Base-by-base conservation (phyloP, 2,329 filamentous ascomycete species). In the Talaromyces sp. region DNA sequence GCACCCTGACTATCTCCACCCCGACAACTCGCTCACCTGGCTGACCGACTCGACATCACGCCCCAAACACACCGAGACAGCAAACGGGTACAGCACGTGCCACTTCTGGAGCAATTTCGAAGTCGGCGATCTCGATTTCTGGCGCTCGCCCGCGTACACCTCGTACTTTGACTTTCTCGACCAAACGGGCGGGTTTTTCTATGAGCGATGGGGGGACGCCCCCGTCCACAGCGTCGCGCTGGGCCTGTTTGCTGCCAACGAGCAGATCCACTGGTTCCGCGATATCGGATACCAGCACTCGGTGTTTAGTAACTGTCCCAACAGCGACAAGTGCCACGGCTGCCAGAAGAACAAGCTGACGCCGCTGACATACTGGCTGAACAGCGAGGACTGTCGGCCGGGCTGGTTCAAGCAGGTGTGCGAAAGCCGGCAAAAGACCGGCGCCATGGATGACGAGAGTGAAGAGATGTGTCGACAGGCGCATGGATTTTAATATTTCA, bases 71-170 rank as follows among this genome's bases (percentile, higher is more conserved):
- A 91, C 91, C 71, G 74, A 82, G 59, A 85, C 88, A 64, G 93
- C 93, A 6, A 89, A 96, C 70, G 95, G 95, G 33, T 99, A 96
- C 81, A 96, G 91, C 42, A 98, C 95, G 3, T 99, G 95, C 75
- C 95, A 99, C 77, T 99, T 99, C 82, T 99, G 95, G 95, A 95
- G 88, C 71, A 99, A 99, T 77, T 99, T 99, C 69, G 95, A 99
- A 77, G 93, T 99, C 69, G 93, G 85, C 55, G 92, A 97, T 75
- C 85, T 99, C 84, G 85, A 85, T 65, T 96, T 98, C 77, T 99
- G 92, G 91, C 83, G 95, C 55, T 91, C 92, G 71, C 85, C 93
- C 73, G 84, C 86, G 49, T 99, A 99, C 73, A 90, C 96, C 72
- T 92, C 96, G 65, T 99, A 96, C 76, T 99, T 99, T 73, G 88